Evolutionary conservation across 495 filamentous ascomycete genomes (phyloP), one percentile per base, ranked within the genome.

Genomic region (Penicillium goetzii): DNA sequence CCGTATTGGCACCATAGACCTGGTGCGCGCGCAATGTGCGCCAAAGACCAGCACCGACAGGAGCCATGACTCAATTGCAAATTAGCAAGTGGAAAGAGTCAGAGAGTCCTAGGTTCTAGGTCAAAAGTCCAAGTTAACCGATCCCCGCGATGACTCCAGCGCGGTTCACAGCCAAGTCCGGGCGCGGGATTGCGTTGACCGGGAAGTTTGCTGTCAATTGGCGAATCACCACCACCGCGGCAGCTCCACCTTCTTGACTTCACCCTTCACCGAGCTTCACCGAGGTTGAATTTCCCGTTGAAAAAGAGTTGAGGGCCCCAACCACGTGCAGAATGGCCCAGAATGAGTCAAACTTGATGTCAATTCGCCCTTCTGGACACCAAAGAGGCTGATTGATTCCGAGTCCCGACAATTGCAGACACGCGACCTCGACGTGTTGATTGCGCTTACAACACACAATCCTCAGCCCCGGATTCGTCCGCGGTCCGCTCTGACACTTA

Each of bases 1-100:
- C 83, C 4, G 90, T 93, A 67, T 93, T 92, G 33, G 90, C 89
- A 5, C 90, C 90, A 62, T 90, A 93, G 23, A 93, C 79, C 68
- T 92, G 90, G 59, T 88, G 82, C 14, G 83, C 80, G 57, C 85
- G 83, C 49, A 91, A 77, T 4, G 81, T 82, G 58, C 83, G 86
- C 83, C 86, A 90, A 28, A 92, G 82, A 11, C 74, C 77, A 41
- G 78, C 78, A 41, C 78, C 77, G 40, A 78, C 73, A 5, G 78
- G 74, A 59, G 76, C 56, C 78, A 81, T 80, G 25, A 26, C 58
- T n/a, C 40, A 52, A 47, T 25, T 38, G n/a, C 33, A 17, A 8
- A 43, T 28, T 10, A 33, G 40, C 21, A 21, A 19, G 8, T 14
- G 41, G 28, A 12, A 28, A 41, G 28, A 50, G 28, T 49, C 28